Conservation (phyloP, 1,284 basidiomycete genomes). For the Irpex sp. region DNA sequence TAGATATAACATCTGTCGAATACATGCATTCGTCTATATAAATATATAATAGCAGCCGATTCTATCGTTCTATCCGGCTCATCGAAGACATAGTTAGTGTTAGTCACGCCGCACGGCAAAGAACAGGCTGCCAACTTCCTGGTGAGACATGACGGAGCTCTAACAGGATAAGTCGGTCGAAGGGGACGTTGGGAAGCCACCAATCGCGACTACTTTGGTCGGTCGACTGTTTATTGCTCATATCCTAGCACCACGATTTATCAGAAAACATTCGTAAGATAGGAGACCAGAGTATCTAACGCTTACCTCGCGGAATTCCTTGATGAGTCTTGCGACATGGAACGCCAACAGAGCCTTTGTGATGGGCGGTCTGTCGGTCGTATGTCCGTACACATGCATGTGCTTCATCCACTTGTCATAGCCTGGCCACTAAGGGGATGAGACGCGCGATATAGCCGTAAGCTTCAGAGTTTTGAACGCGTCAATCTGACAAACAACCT, state of each 20-base stretch:
- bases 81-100: too few species aligned
- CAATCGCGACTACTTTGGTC: background rate
- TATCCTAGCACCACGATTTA: background rate
- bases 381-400: background rate
- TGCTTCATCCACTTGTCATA: background rate
- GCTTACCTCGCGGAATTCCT: background rate
- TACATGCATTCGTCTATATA: too few species aligned
- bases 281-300: background rate
- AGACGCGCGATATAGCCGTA: background rate
- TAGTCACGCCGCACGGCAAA: background rate
- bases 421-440: background rate
- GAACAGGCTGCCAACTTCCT: slow-evolving; percentile 11
- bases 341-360: background rate
- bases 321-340: background rate
- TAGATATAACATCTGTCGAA: too few species aligned
- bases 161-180: slow-evolving; percentile 6
- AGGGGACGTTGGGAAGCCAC: slow-evolving; percentile 1
- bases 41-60: too few species aligned
- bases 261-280: background rate
- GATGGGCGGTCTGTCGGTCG: background rate
- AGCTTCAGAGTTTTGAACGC: background rate
- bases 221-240: background rate
- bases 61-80: too few species aligned
- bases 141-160: slow-evolving; percentile 7
- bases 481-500: background rate